These are phyloP conservation scores for Colletotrichum sp. DNA, from an alignment of 2,329 filamentous ascomycete species.

Conservation along the genomic window DNA sequence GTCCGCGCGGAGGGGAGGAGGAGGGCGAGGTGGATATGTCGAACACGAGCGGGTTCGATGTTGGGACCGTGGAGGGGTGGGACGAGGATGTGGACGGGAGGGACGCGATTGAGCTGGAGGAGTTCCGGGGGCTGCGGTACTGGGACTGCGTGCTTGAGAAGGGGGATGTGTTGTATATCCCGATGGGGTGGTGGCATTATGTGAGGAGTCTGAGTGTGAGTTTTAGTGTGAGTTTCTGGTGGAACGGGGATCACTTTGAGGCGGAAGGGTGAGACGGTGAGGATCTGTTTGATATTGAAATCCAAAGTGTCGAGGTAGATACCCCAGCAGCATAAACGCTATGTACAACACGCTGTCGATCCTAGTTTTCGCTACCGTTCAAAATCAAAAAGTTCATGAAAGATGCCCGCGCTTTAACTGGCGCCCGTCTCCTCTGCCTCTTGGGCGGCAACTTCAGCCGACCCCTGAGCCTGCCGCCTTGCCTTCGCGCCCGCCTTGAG, in stretches of 20 bases:
- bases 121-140: conserved; percentile 66
- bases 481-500: conserved; percentile 66
- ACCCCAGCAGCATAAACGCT: neutral
- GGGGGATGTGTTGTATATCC: conserved; percentile 88
- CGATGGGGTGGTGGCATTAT: conserved; percentile 98
- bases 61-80: conserved; percentile 71
- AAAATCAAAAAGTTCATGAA: neutral
- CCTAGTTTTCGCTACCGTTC: neutral
- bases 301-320: neutral
- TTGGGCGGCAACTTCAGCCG: conserved; percentile 34
- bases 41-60: conserved; percentile 83
- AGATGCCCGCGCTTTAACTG: neutral
- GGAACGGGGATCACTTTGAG: conserved; percentile 52
- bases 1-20: conserved; percentile 67
- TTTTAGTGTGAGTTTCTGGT: conserved; percentile 98
- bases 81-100: conserved; percentile 39
- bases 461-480: conserved; percentile 47
- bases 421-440: conserved; percentile 25
- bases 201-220: conserved; percentile 84
- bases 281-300: neutral
- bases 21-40: conserved; percentile 80
- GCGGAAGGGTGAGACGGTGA: neutral
- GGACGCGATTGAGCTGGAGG: conserved; percentile 40
- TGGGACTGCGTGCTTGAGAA: conserved; percentile 79
- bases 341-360: neutral